These are phyloP conservation scores for Citrus trifoliata DNA, from an alignment of 345 rosid species.

Conservation along the genomic window DNA sequence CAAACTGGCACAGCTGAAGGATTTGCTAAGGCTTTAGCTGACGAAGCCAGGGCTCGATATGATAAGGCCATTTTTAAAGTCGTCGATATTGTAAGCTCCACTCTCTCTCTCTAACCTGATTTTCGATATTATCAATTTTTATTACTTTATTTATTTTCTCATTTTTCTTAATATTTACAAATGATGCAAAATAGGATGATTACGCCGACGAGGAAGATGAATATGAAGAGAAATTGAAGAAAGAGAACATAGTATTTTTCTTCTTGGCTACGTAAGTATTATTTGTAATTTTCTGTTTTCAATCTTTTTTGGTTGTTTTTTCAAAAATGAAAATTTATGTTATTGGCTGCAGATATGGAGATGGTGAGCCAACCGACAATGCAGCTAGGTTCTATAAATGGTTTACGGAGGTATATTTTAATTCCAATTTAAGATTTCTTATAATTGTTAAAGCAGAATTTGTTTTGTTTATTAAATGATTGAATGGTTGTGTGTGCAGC, in stretches of 20 bases:
- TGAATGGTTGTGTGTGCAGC: constrained; percentile 36
- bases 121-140: not conserved
- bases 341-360: constrained; percentile 70
- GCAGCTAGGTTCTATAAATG: constrained; percentile 99
- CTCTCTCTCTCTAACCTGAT: not conserved
- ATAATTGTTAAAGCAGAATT: not conserved
- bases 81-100: constrained; percentile 70
- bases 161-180: constrained; percentile 4
- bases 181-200: constrained; percentile 59
- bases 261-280: constrained; percentile 89
- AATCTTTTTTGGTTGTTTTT: not conserved
- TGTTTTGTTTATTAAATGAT: constrained; percentile 9
- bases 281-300: not conserved
- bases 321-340: too few species aligned
- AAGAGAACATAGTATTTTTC: constrained; percentile 74
- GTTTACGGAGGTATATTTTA: constrained; percentile 74
- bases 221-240: constrained; percentile 87
- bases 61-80: constrained; percentile 75
- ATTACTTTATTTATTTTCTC: not conserved
- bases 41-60: constrained; percentile 84
- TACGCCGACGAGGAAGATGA: constrained; percentile 94
- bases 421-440: not conserved
- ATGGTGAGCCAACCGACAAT: constrained; percentile 98
- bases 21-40: constrained; percentile 86
- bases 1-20: constrained; percentile 99